Percentiles rank a stretch among this genome's conserved stretches.
Conservation (phyloP, 2,329 filamentous ascomycete species). For the Delphinella strobiligena region DNA sequence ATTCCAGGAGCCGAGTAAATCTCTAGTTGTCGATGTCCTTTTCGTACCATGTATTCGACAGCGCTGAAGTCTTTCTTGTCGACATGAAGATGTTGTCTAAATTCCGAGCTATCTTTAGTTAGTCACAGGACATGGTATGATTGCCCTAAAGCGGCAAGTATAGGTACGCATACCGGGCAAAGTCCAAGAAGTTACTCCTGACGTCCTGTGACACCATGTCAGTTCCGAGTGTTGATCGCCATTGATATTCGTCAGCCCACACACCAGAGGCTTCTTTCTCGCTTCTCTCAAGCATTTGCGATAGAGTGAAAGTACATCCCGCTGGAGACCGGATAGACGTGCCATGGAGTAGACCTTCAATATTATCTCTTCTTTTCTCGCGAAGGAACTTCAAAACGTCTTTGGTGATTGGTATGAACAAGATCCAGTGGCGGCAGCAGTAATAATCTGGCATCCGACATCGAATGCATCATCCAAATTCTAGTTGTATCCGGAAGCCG, state of each 20-base stretch:
- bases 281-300: slow-evolving; percentile 72
- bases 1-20: slow-evolving; percentile 70
- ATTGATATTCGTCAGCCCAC: slow-evolving; percentile 16
- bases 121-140: not conserved
- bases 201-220: slow-evolving; percentile 8
- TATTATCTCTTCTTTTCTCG: no score
- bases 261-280: slow-evolving; percentile 65
- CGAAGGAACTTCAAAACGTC: no score
- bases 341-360: no score
- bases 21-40: slow-evolving; percentile 70
- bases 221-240: slow-evolving; percentile 2
- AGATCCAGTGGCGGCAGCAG: no score
- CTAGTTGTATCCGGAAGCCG: not conserved
- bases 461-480: not conserved
- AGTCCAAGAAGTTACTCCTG: slow-evolving; percentile 21
- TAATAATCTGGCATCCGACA: no score
- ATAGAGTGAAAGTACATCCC: slow-evolving; percentile 77
- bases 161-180: slow-evolving; percentile 11
- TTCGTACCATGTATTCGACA: slow-evolving; percentile 74
- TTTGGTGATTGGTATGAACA: no score
- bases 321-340: slow-evolving; percentile 75
- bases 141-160: slow-evolving; percentile 8
- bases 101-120: slow-evolving; percentile 50
- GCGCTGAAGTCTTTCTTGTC: slow-evolving; percentile 78
- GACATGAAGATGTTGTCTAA: slow-evolving; percentile 52